Base-by-base conservation (phyloP, 805 yeast species). In the Hanseniaspora occidentalis region DNA sequence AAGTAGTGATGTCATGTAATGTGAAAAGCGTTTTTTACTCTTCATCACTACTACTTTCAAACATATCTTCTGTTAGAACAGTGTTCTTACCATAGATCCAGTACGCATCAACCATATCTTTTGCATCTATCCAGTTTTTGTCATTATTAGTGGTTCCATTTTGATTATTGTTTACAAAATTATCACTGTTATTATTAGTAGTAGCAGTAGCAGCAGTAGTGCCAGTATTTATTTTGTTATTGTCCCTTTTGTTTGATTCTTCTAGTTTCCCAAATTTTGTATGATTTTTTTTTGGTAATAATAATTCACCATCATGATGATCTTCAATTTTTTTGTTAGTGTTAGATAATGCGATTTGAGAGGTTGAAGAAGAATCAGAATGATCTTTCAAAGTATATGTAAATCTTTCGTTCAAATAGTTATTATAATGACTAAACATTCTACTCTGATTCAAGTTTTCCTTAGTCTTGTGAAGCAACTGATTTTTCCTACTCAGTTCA, bases 21-120 rank as follows among this genome's bases (percentile, higher is more conserved):
- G 13, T 5, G n/a, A 8, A 8, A 21, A 20, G n/a, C 16, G 16
- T 5, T 5, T 10, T 9, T 35, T 23, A 27, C 16, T 37, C 44
- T 21, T 41, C 44, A 27, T 41, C 44, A 35, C 44, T 41, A n/a
- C 41, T 37, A 18, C 41, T 37, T 9, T 41, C 44, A 37, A 41
- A 41, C 44, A 41, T 41, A 25, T 41, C 41, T 23, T 41, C 44
- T 13, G 18, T 22, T 7, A 41, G 10, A 9, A 13, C 22, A 27
- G 23, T 26, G 3, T 36, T 21, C 22, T 39, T 31, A 18, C 41
- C 44, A 29, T 41, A 39, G 6, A 41, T 36, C 5, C 38, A 37
- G 18, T 41, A 41, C 22, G 37, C 34, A 19, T 41, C 44, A 21
- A 41, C 33, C 4, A 41, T n/a, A 13, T 36, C 23, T 10, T 41